phyloP scores from a whole-genome alignment of 73 alveolate genomes.

The Paramecium primaurelia region DNA sequence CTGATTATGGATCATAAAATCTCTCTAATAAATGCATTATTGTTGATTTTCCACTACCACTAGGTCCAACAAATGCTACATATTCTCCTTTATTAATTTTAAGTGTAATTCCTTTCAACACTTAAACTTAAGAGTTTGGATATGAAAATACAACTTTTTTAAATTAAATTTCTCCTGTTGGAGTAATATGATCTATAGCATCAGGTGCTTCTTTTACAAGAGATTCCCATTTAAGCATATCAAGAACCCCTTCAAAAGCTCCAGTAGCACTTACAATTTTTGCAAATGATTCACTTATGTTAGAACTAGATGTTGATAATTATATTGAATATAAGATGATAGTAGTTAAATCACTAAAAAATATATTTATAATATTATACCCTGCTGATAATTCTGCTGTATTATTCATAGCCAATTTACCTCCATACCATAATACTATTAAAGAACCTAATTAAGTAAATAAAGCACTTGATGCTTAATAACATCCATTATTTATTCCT shows the following conservation, averaged over 20 bases:
- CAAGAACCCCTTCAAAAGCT: slow-evolving; percentile 61
- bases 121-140: slow-evolving; percentile 66
- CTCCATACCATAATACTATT: slow-evolving; percentile 62
- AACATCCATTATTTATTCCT: slow-evolving; percentile 49
- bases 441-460: slow-evolving; percentile 51
- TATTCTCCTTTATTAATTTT: slow-evolving; percentile 71
- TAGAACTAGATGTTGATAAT: slow-evolving; percentile 37
- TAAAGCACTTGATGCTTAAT: background rate
- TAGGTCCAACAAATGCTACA: slow-evolving; percentile 88
- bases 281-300: slow-evolving; percentile 48
- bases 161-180: slow-evolving; percentile 70
- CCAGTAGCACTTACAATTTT: slow-evolving; percentile 58
- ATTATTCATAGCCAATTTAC: slow-evolving; percentile 9
- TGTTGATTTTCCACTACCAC: slow-evolving; percentile 90
- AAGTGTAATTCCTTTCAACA: slow-evolving; percentile 63
- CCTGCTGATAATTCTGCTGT: slow-evolving; percentile 21
- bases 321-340: slow-evolving; percentile 34
- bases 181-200: slow-evolving; percentile 31
- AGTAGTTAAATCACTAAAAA: slow-evolving; percentile 45
- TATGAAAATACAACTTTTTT: slow-evolving; percentile 71
- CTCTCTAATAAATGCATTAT: slow-evolving; percentile 70
- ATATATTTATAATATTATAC: background rate
- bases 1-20: slow-evolving; percentile 79
- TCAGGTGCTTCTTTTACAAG: slow-evolving; percentile 43
- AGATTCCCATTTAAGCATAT: slow-evolving; percentile 49